These are phyloP conservation scores for Coix lacrymajobi DNA, from an alignment of 176 grass and related monocot genomes.

Conservation along the genomic window DNA sequence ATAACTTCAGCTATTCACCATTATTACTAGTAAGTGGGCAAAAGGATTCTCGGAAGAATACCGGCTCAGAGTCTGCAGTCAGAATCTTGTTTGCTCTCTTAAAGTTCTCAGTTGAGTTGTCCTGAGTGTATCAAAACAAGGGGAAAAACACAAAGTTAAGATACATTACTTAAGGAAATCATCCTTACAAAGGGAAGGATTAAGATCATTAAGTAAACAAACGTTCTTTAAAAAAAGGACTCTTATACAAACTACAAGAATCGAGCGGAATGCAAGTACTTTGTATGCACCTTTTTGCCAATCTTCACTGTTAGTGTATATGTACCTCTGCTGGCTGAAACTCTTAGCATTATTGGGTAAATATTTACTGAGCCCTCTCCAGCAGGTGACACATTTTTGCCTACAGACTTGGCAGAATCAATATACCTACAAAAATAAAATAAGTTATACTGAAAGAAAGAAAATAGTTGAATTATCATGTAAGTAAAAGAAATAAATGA, in stretches of 20 bases:
- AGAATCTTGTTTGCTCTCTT: constrained; percentile 89
- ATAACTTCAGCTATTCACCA: neutral
- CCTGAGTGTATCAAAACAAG: constrained; percentile 47
- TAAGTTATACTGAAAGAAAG: neutral
- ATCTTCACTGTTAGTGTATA: constrained; percentile 76
- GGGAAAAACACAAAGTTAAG: neutral
- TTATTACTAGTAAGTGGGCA: neutral
- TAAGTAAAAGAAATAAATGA: neutral
- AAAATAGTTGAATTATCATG: neutral
- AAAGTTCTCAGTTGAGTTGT: constrained; percentile 78
- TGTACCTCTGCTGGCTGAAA: constrained; percentile 57
- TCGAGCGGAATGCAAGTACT: constrained; percentile 14
- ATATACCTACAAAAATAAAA: constrained; percentile 39
- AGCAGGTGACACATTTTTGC: constrained; percentile 7
- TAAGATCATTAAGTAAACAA: constrained; percentile 3
- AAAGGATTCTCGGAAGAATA: constrained; percentile 32
- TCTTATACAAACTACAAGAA: constrained; percentile 18
- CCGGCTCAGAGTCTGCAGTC: constrained; percentile 56
- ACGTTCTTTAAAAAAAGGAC: neutral
- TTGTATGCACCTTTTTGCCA: constrained; percentile 64
- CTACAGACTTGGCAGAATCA: constrained; percentile 23
- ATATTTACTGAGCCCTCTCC: constrained; percentile 47
- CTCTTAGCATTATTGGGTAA: constrained; percentile 80
- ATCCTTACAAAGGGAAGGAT: neutral
- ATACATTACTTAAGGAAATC: neutral